Evolutionary conservation across 2,329 filamentous ascomycete genomes (phyloP), one percentile per base, ranked within the genome.

Genomic region (Aspergillus sclerotialis): DNA sequence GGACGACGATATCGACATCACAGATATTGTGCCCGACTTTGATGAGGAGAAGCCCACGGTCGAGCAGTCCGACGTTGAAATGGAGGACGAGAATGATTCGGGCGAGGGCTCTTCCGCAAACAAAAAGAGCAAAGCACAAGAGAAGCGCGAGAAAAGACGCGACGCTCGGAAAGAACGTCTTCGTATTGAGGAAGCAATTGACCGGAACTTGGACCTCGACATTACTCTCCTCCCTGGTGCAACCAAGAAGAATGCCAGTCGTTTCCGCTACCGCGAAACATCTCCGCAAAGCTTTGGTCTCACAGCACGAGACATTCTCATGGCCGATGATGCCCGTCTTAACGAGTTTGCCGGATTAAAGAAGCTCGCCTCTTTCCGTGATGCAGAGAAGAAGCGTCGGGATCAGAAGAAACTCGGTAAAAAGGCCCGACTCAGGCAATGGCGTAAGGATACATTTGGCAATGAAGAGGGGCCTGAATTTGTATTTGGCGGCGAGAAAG

Each of bases 1-100:
- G 83, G 86, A 95, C 50, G 88, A 96, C 53, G 92, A 98, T 56
- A 95, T 98, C 50, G 89, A 96, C 56, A 96, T 98, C 66, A 87
- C 84, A 41, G 90, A 94, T 58, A 73, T 95, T 32, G 68, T 94
- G 17, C 88, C 87, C 2, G 86, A 94, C 41, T 94, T 93, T 54
- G 78, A 85, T 13, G 76, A 76, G 64, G 52, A 56, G n/a, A 42
- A 70, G 32, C 74, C 76, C 13, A 64, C 67, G 1, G 63, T 83
- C 39, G 65, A 65, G 1, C 64, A 82, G 2, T 76, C 76, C 4
- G 75, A 80, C 43, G 67, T 63, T 1, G 69, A 73, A 61, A 49
- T 50, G 48, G 65, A 60, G 7, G 61, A 63, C 6, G 56, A 37
- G 7, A 61, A 55, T 0, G 65, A 63, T 0, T 58, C 56, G 7